A percentile compares a stretch with the other conserved stretches of the same genome.
Evolutionary conservation across 2,329 filamentous ascomycete species (phyloP).

Genomic region (Verticillium klebahnii): DNA sequence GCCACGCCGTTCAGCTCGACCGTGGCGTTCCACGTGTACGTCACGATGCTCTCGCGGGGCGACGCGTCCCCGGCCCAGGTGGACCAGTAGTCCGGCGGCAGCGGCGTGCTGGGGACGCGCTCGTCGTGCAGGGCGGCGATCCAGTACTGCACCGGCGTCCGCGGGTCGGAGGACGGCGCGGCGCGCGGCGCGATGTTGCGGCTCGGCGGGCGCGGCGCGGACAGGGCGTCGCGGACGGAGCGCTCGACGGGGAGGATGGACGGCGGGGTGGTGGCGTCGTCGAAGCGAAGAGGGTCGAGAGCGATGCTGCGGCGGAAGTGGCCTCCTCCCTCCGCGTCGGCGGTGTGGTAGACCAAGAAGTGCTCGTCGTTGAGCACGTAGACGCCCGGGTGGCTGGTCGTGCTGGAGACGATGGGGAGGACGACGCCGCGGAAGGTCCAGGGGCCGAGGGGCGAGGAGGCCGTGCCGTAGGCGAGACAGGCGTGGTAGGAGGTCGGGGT

Average conservation of each 20-base stretch:
- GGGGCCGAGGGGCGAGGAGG: conserved; percentile 25
- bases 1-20: conserved; percentile 23
- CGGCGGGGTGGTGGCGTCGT: conserved; percentile 21
- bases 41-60: conserved; percentile 22
- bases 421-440: conserved; percentile 29
- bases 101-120: conserved; percentile 21
- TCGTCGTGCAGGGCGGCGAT: conserved; percentile 27
- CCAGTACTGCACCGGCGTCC: conserved; percentile 32
- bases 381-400: conserved; percentile 29
- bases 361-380: conserved; percentile 22
- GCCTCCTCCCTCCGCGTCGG: conserved; percentile 25
- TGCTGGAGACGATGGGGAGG: conserved; percentile 27
- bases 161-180: conserved; percentile 15
- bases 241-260: conserved; percentile 23
- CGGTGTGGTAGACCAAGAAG: conserved; percentile 30
- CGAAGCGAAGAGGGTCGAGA: conserved; percentile 25
- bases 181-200: conserved; percentile 27
- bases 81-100: conserved; percentile 32
- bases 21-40: conserved; percentile 22
- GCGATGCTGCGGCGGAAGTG: conserved; percentile 31
- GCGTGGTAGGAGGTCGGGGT: conserved; percentile 32
- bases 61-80: conserved; percentile 26
- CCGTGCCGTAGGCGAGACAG: conserved; percentile 31
- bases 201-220: conserved; percentile 16
- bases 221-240: conserved; percentile 18